phyloP scores from a whole-genome alignment of 495 filamentous ascomycete species.

The Copromyces sp. region DNA sequence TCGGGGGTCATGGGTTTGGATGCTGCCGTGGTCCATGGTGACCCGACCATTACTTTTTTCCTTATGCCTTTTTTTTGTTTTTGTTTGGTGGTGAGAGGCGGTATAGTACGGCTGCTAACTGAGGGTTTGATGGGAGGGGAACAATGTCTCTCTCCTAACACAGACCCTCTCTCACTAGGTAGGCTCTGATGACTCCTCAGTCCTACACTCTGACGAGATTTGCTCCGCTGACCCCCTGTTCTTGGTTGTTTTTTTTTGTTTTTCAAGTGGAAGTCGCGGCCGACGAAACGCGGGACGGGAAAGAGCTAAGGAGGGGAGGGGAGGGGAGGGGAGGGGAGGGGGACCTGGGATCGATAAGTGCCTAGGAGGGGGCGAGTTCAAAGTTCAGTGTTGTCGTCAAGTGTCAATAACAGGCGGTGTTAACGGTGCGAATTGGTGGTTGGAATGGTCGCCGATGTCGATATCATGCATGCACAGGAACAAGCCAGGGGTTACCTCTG shows the following conservation, averaged over 20 bases:
- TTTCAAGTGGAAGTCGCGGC: background rate
- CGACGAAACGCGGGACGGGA: background rate
- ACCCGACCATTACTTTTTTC: slow-evolving; percentile 16
- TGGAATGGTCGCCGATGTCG: background rate
- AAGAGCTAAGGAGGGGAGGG: background rate
- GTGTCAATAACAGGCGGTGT: background rate
- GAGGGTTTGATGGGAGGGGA: background rate
- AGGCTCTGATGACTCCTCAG: background rate
- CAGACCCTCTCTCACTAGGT: background rate
- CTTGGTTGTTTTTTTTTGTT: background rate
- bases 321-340: background rate
- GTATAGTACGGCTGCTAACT: background rate
- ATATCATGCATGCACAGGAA: background rate
- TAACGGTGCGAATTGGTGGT: background rate
- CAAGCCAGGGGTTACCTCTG: background rate
- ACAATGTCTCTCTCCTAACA: background rate
- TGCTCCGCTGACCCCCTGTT: background rate
- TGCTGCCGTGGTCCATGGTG: slow-evolving; percentile 29
- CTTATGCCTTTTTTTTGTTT: background rate
- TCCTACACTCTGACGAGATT: background rate
- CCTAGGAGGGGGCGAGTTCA: background rate
- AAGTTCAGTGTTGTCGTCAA: background rate
- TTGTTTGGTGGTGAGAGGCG: background rate
- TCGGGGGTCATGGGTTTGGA: slow-evolving; percentile 12
- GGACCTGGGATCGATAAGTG: background rate